These are phyloP conservation scores for Dacryopinax spathularia DNA, from an alignment of 768 basidiomycete genomes.

Conservation along the genomic window DNA sequence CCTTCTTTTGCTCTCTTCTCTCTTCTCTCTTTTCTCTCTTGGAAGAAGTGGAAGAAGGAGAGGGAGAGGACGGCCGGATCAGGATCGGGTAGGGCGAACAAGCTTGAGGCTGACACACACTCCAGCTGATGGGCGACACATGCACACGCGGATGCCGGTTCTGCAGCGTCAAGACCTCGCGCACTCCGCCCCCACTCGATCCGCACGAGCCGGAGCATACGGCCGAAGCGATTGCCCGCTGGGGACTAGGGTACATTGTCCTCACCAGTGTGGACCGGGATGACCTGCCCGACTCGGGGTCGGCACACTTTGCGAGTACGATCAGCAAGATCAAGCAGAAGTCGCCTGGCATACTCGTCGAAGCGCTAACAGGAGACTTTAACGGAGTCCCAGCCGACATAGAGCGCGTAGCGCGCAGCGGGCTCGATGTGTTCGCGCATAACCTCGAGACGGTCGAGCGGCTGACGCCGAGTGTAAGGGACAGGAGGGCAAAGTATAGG, in stretches of 20 bases:
- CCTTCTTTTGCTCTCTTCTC: too few relatives aligned
- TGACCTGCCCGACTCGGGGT: slow-evolving; percentile 84
- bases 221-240: slow-evolving; percentile 92
- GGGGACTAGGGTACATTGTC: slow-evolving; percentile 97
- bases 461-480: slow-evolving; percentile 86
- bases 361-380: slow-evolving; percentile 93
- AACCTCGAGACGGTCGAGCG: slow-evolving; percentile 94
- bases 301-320: slow-evolving; percentile 88
- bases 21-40: too few relatives aligned
- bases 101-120: neutral
- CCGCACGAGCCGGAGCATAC: slow-evolving; percentile 96
- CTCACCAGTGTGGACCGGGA: slow-evolving; percentile 94
- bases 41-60: too few relatives aligned
- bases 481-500: slow-evolving; percentile 65
- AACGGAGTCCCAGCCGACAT: slow-evolving; percentile 63
- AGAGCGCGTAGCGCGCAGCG: slow-evolving; percentile 73
- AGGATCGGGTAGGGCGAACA: neutral
- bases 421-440: slow-evolving; percentile 95
- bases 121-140: slow-evolving; percentile 93
- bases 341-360: slow-evolving; percentile 92
- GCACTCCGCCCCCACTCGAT: slow-evolving; percentile 76
- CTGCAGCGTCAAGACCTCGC: slow-evolving; percentile 91
- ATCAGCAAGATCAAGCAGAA: slow-evolving; percentile 92
- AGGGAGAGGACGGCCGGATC: too few relatives aligned
- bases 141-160: slow-evolving; percentile 97